Evolutionary conservation across 2,329 filamentous ascomycete genomes (phyloP).

Genomic region (Paraphoma chrysanthemicola): DNA sequence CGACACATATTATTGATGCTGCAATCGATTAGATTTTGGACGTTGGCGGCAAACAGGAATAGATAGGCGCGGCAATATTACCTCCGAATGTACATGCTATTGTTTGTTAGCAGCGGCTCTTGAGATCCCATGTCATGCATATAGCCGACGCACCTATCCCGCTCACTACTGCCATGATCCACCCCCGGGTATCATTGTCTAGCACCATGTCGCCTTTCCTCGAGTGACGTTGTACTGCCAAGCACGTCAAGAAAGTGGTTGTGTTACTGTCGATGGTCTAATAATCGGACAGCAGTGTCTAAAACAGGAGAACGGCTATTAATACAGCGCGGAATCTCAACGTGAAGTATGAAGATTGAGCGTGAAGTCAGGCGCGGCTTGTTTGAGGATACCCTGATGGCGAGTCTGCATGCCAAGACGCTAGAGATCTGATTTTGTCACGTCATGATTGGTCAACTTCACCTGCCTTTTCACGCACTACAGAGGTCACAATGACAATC

Average conservation of each 20-base stretch:
- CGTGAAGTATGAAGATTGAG: slow-evolving; percentile 9
- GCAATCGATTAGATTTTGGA: slow-evolving; percentile 45
- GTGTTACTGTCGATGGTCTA: slow-evolving; percentile 2
- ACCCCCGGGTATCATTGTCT: slow-evolving; percentile 78
- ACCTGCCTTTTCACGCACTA: neutral
- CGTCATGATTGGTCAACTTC: slow-evolving; percentile 6
- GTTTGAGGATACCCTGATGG: slow-evolving; percentile 21
- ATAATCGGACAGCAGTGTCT: neutral
- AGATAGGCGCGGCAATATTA: slow-evolving; percentile 14
- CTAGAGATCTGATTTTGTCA: slow-evolving; percentile 7
- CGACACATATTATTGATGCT: slow-evolving; percentile 85
- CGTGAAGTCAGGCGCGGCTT: slow-evolving; percentile 12
- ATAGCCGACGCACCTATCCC: slow-evolving; percentile 67
- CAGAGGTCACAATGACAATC: too few species aligned
- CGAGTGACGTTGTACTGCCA: slow-evolving; percentile 27
- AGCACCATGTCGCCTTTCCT: slow-evolving; percentile 34
- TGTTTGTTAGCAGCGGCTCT: slow-evolving; percentile 17
- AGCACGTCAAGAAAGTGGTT: slow-evolving; percentile 1
- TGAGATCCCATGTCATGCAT: slow-evolving; percentile 2
- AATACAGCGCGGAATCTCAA: slow-evolving; percentile 7
- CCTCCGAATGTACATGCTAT: slow-evolving; percentile 49
- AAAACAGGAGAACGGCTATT: neutral
- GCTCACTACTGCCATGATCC: slow-evolving; percentile 86
- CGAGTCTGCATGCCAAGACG: slow-evolving; percentile 3
- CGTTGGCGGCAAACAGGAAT: neutral